Evolutionary conservation across 176 grass and related monocot genomes (phyloP), one percentile per base, ranked within the genome.

Genomic region (Olyra latifolia): DNA sequence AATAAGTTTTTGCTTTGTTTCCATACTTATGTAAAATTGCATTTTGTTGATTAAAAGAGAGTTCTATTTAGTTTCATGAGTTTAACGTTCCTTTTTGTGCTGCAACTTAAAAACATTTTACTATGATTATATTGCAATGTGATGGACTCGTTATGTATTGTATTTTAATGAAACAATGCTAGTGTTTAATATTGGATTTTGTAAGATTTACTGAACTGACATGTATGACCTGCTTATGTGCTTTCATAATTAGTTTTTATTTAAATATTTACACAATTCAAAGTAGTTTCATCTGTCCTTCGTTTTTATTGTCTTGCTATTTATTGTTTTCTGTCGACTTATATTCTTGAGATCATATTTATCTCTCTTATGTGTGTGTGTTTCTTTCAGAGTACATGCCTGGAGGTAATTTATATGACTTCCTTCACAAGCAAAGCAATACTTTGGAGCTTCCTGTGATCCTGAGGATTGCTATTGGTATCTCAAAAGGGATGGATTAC

Each of bases 401-500:
- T 65, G 86, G 88, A 69, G 96, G 96, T 48, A 98, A 95, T 84
- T 84, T 98, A 15, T 98, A 98, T 63, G 96, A 98, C 43, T 93
- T 87, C 88, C 89, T 98, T 71, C 96, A 91, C 67, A 95, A 87
- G 86, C 10, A 84, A 54, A 83, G 88, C 3, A 88, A 86, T 17
- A 82, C 44, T 78, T 88, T 98, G 88, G 88, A 93, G 73, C 83
- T 98, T 80, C 24, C 86, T 4, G 44, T 71, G 23, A 69, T 98
- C 82, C 78, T 98, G 71, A 93, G 86, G 86, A 85, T 98, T 78
- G 86, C 90, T 58, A 93, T 91, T 50, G 96, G 88, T 73, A 87
- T 98, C 72, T 91, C 87, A 15, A 98, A 87, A 75, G 96, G 92
- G 43, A 98, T 98, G 96, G 60, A 87, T 60, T 98, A 98, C 84